Percentiles rank a stretch among this genome's conserved stretches.
These are phyloP conservation scores for Orbilia blumenaviensis DNA, from an alignment of 2,329 filamentous ascomycete genomes.

Conservation along the genomic window DNA sequence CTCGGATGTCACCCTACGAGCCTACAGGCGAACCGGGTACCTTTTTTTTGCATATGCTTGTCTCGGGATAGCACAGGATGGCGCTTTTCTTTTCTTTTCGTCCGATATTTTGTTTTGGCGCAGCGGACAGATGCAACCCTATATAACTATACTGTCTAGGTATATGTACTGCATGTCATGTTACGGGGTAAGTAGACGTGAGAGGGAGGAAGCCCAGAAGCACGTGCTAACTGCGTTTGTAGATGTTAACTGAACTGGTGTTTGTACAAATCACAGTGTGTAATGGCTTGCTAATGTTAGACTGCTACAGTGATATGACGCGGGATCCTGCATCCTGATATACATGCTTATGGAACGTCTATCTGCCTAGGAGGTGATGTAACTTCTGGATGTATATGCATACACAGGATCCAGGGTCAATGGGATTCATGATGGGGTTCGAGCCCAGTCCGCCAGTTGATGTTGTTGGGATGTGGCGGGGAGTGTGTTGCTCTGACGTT, in stretches of 20 bases:
- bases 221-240: neutral
- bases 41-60: constrained; percentile 20
- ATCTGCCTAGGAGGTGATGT: neutral
- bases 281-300: neutral
- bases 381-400: neutral
- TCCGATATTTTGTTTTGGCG: constrained; percentile 27
- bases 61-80: constrained; percentile 18
- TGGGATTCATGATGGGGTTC: neutral
- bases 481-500: constrained; percentile 40
- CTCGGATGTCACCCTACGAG: constrained; percentile 49
- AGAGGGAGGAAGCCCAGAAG: neutral
- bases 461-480: neutral
- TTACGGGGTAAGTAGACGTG: neutral
- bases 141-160: neutral
- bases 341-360: neutral
- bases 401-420: neutral
- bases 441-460: neutral
- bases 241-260: too few relatives aligned
- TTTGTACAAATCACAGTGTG: too few relatives aligned
- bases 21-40: constrained; percentile 15
- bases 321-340: neutral
- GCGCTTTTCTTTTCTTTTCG: constrained; percentile 15
- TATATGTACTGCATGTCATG: neutral
- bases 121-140: constrained; percentile 45
- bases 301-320: constrained; percentile 6